These are phyloP conservation scores for Massarina eburnea DNA, from an alignment of 2,329 filamentous ascomycete species.

Conservation along the genomic window DNA sequence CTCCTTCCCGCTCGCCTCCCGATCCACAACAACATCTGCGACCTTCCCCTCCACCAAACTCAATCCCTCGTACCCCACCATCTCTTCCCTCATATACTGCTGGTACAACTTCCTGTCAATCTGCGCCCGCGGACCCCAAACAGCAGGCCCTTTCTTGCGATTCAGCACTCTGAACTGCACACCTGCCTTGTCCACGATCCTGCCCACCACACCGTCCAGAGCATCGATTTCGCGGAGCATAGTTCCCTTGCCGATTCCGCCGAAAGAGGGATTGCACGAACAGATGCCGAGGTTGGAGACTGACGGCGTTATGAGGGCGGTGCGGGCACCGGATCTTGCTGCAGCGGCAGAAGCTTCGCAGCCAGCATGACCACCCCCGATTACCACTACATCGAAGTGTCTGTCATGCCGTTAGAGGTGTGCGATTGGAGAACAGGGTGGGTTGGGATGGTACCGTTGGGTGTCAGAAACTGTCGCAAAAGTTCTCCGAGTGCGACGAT, in stretches of 20 bases:
- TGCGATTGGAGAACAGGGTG: neutral
- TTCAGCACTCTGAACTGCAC: slow-evolving; percentile 94
- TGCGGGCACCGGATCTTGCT: slow-evolving; percentile 83
- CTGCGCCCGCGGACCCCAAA: slow-evolving; percentile 95
- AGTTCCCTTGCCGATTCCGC: slow-evolving; percentile 97
- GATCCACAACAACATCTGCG: slow-evolving; percentile 81
- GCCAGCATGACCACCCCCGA: slow-evolving; percentile 93
- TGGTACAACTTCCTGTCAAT: slow-evolving; percentile 91
- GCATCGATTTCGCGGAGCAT: slow-evolving; percentile 96
- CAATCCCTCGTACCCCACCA: slow-evolving; percentile 75
- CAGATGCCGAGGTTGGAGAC: slow-evolving; percentile 88
- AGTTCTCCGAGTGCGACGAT: slow-evolving; percentile 36
- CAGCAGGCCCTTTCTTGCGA: slow-evolving; percentile 84
- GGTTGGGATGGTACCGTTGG: slow-evolving; percentile 25
- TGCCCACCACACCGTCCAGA: slow-evolving; percentile 83
- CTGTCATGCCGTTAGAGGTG: slow-evolving; percentile 45
- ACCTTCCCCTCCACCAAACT: slow-evolving; percentile 84
- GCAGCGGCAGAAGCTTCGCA: slow-evolving; percentile 91
- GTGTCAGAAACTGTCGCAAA: slow-evolving; percentile 51
- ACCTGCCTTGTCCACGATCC: slow-evolving; percentile 89
- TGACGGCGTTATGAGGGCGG: slow-evolving; percentile 86
- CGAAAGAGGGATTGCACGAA: slow-evolving; percentile 96
- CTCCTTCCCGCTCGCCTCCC: slow-evolving; percentile 49
- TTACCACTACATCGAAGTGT: slow-evolving; percentile 88
- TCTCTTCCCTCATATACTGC: slow-evolving; percentile 85